These are phyloP conservation scores for Aspergillus viridinutans DNA, from an alignment of 2,329 filamentous ascomycete genomes.

Conservation along the genomic window DNA sequence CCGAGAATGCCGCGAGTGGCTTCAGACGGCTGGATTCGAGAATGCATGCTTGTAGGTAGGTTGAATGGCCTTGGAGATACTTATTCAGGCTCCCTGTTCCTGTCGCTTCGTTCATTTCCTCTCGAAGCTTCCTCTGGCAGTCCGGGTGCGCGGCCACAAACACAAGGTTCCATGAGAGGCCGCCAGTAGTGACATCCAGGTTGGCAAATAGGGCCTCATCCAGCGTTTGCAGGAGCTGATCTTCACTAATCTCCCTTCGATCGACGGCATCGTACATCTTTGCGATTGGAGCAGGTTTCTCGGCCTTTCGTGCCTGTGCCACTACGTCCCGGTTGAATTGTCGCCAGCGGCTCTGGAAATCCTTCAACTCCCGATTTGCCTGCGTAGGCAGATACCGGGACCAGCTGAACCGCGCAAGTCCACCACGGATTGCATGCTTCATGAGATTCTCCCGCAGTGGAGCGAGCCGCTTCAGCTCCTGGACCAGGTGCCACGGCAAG, in stretches of 20 bases:
- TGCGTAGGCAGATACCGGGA: too few species aligned
- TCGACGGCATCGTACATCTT: constrained; percentile 7
- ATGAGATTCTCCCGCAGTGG: too few species aligned
- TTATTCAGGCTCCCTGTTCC: not conserved
- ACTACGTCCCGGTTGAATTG: constrained; percentile 31
- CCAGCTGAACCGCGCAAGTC: too few species aligned
- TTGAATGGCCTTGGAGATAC: constrained; percentile 23
- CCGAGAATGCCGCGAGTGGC: constrained; percentile 40
- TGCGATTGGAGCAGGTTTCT: constrained; percentile 5
- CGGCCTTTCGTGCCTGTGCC: not conserved
- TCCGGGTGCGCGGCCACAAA: constrained; percentile 38
- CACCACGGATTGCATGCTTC: too few species aligned
- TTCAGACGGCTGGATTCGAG: constrained; percentile 38
- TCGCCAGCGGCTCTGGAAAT: constrained; percentile 29
- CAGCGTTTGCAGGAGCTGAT: constrained; percentile 40
- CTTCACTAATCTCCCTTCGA: constrained; percentile 19
- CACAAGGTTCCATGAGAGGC: constrained; percentile 42
- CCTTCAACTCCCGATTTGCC: too few species aligned
- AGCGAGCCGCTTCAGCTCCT: too few species aligned
- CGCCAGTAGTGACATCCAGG: constrained; percentile 45
- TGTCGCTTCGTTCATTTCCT: not conserved
- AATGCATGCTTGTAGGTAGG: constrained; percentile 33
- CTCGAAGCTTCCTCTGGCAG: constrained; percentile 27
- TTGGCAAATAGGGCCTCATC: constrained; percentile 48
- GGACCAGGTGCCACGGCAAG: too few species aligned